phyloP scores from a whole-genome alignment of 345 rosid genomes.

The Ricinus communis region DNA sequence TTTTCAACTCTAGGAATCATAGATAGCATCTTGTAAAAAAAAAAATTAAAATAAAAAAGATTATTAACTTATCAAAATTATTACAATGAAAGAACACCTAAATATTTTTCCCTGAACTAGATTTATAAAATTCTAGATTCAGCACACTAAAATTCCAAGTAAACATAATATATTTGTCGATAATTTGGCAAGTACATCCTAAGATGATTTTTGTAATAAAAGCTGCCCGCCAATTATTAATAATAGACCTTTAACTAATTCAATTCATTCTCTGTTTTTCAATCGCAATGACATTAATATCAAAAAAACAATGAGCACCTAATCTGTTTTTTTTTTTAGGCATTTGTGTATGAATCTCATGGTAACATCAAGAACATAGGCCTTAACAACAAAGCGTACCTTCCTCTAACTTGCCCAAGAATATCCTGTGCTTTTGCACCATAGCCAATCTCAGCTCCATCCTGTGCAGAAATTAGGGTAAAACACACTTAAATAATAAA shows the following conservation, averaged over 20 bases:
- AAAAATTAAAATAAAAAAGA: neutral
- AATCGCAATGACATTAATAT: neutral
- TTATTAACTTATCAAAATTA: neutral
- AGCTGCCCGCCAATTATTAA: neutral
- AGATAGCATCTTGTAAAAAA: neutral
- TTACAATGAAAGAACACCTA: too few species aligned
- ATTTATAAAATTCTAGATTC: neutral
- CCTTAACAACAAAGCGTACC: constrained; percentile 39
- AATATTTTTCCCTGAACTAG: neutral
- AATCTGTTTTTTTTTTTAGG: neutral
- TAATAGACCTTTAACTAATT: neutral
- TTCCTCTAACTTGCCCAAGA: constrained; percentile 95
- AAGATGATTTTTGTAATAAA: neutral
- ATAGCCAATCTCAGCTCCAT: constrained; percentile 79
- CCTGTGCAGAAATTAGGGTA: constrained; percentile 33
- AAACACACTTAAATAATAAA: neutral
- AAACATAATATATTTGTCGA: neutral
- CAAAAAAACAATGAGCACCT: neutral
- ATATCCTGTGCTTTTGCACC: constrained; percentile 96
- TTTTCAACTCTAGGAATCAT: neutral
- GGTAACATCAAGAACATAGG: neutral
- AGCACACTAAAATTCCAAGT: neutral
- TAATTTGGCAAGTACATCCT: neutral
- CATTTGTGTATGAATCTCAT: neutral
- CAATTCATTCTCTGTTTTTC: neutral